These are phyloP conservation scores for Hemisphaericaspora xylanilytica DNA, from an alignment of 1,139 yeast genomes.

Conservation along the genomic window DNA sequence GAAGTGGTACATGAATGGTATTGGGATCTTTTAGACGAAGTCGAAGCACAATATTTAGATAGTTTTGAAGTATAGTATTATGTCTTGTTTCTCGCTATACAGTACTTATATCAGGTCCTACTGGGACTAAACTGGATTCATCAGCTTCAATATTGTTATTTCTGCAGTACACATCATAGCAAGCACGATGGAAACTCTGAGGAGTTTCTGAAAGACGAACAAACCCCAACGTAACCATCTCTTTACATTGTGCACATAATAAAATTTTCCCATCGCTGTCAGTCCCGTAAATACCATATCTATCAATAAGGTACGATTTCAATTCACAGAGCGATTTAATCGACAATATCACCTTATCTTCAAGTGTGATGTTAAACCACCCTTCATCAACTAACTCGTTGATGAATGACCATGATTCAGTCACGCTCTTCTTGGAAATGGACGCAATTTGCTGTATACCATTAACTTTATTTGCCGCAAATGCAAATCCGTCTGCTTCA, in stretches of 20 bases:
- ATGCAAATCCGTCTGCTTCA: slow-evolving; percentile 23
- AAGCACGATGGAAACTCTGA: slow-evolving; percentile 47
- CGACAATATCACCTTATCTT: slow-evolving; percentile 35
- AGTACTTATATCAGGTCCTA: slow-evolving; percentile 23
- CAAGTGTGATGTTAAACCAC: slow-evolving; percentile 42
- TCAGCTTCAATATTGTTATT: slow-evolving; percentile 11
- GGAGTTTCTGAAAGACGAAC: slow-evolving; percentile 26
- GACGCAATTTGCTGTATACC: slow-evolving; percentile 29
- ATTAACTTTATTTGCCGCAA: slow-evolving; percentile 27
- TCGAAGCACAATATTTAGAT: slow-evolving; percentile 65
- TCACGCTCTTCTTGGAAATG: slow-evolving; percentile 22
- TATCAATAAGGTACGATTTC: slow-evolving; percentile 40
- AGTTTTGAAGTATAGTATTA: slow-evolving; percentile 30
- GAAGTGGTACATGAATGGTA: slow-evolving; percentile 76
- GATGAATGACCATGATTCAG: slow-evolving; percentile 38
- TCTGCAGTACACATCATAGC: slow-evolving; percentile 41
- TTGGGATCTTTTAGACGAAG: slow-evolving; percentile 83
- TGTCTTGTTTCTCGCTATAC: too few relatives aligned
- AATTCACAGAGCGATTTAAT: slow-evolving; percentile 48
- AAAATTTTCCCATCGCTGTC: slow-evolving; percentile 41
- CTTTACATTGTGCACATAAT: slow-evolving; percentile 54
- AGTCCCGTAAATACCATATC: slow-evolving; percentile 35
- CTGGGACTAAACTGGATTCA: slow-evolving; percentile 11
- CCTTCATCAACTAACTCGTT: slow-evolving; percentile 47
- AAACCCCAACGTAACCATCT: slow-evolving; percentile 57